Percentiles rank a stretch among this genome's conserved stretches.
Conservation (phyloP, 2,329 filamentous ascomycete genomes). For the Sclerotinia glacialis region DNA sequence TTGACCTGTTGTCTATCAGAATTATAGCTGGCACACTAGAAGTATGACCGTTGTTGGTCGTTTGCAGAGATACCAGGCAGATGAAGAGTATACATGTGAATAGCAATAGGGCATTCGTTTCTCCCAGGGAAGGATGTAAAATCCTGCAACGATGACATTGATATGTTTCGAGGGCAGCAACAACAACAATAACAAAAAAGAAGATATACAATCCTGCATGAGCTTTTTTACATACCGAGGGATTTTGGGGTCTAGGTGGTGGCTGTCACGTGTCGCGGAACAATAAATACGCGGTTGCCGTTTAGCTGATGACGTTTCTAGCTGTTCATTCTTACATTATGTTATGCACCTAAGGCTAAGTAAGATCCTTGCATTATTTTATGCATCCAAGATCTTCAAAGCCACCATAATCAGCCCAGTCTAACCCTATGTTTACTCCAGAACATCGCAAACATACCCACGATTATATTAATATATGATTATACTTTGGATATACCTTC, state of each 20-base stretch:
- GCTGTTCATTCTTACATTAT: conserved; percentile 10
- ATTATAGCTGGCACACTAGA: no score
- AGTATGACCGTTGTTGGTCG: no score
- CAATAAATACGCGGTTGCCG: neutral
- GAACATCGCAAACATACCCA: neutral
- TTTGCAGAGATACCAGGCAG: no score
- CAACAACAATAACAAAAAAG: neutral
- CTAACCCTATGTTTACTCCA: neutral
- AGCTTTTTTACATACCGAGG: neutral
- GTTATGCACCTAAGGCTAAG: conserved; percentile 11
- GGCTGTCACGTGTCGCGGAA: neutral
- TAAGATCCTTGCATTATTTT: neutral
- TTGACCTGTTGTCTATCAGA: no score
- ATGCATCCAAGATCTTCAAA: no score
- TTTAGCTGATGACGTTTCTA: conserved; percentile 12
- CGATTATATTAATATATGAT: neutral
- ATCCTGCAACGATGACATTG: no score
- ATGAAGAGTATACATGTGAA: no score
- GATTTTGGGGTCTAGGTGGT: neutral
- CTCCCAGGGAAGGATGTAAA: no score
- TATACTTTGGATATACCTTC: conserved; percentile 9
- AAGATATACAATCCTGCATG: neutral
- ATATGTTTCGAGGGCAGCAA: no score
- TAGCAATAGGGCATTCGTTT: no score
- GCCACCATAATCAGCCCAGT: no score